A percentile compares a stretch with the other conserved stretches of the same genome.
Evolutionary conservation across 2,329 filamentous ascomycete genomes (phyloP).

Genomic region (Nemania serpens): DNA sequence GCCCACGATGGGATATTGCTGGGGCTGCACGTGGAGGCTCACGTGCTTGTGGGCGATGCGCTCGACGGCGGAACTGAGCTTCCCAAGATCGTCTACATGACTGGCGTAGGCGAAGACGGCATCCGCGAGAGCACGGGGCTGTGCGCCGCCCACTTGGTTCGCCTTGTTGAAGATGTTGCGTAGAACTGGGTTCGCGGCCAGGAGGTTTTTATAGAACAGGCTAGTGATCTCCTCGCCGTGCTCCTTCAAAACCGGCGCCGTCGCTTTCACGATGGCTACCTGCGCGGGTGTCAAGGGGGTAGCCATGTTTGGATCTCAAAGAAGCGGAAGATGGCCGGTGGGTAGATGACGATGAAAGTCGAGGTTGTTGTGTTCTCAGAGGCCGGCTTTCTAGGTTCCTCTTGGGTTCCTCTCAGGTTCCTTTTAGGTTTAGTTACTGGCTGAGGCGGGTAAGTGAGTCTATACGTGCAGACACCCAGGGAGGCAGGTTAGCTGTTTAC

Average conservation of each 20-base stretch:
- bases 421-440: not conserved
- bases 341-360: not conserved
- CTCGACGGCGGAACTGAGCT: slow-evolving; percentile 61
- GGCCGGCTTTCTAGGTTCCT: no score
- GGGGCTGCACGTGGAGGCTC: slow-evolving; percentile 69
- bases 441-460: not conserved
- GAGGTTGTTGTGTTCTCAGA: not conserved
- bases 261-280: slow-evolving; percentile 74
- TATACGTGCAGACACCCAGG: not conserved
- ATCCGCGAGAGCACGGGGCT: slow-evolving; percentile 70
- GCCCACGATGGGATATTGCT: slow-evolving; percentile 74
- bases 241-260: slow-evolving; percentile 71
- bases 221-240: slow-evolving; percentile 73
- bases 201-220: slow-evolving; percentile 72
- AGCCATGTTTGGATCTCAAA: slow-evolving; percentile 43
- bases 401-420: not conserved
- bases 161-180: slow-evolving; percentile 73
- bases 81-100: slow-evolving; percentile 71
- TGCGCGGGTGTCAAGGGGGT: slow-evolving; percentile 63
- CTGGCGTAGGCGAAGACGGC: slow-evolving; percentile 74
- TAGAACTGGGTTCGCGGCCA: slow-evolving; percentile 66
- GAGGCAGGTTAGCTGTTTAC: not conserved
- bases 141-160: slow-evolving; percentile 69
- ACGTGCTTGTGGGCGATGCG: slow-evolving; percentile 79
- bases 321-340: not conserved